Evolutionary conservation across 2,329 filamentous ascomycete species (phyloP).

Genomic region (Microsporum ferrugineum): DNA sequence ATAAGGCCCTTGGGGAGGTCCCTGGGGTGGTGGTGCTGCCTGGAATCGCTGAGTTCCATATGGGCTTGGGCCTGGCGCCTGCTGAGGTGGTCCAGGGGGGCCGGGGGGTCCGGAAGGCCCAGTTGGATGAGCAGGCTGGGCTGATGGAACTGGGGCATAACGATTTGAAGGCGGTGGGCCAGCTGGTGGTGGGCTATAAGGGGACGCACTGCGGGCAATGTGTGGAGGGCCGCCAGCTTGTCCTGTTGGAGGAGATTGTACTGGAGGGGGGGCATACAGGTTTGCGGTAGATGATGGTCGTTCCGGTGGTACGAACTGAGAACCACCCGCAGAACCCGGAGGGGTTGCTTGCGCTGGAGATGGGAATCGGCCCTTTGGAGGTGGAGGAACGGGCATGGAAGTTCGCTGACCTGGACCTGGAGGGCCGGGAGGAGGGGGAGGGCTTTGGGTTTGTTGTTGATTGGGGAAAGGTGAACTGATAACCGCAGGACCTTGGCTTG

Average conservation of each 20-base stretch:
- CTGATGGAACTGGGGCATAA: constrained; percentile 53
- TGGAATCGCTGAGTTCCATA: constrained; percentile 32
- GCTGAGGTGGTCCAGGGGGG: constrained; percentile 51
- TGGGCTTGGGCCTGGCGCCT: constrained; percentile 30
- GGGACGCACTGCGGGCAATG: constrained; percentile 64
- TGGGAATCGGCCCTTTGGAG: constrained; percentile 10
- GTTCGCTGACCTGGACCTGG: constrained; percentile 41
- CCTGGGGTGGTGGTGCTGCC: constrained; percentile 19
- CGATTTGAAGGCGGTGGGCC: constrained; percentile 58
- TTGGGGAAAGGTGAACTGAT: constrained; percentile 66
- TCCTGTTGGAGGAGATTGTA: constrained; percentile 26
- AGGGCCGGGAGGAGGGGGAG: constrained; percentile 38
- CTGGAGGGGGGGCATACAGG: constrained; percentile 51
- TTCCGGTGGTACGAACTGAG: constrained; percentile 39
- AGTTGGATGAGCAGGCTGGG: constrained; percentile 39
- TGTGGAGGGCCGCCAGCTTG: constrained; percentile 36
- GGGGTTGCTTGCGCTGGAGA: constrained; percentile 59
- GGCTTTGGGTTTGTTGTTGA: constrained; percentile 40
- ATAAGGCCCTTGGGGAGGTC: constrained; percentile 12
- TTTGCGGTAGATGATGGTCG: constrained; percentile 47
- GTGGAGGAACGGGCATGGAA: constrained; percentile 11
- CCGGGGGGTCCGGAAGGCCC: constrained; percentile 32
- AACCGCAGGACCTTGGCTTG: constrained; percentile 48
- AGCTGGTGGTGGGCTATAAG: constrained; percentile 71
- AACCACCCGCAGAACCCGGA: constrained; percentile 49